phyloP scores from a whole-genome alignment of 805 yeast genomes.

The Schwanniomyces pseudopolymorphus region DNA sequence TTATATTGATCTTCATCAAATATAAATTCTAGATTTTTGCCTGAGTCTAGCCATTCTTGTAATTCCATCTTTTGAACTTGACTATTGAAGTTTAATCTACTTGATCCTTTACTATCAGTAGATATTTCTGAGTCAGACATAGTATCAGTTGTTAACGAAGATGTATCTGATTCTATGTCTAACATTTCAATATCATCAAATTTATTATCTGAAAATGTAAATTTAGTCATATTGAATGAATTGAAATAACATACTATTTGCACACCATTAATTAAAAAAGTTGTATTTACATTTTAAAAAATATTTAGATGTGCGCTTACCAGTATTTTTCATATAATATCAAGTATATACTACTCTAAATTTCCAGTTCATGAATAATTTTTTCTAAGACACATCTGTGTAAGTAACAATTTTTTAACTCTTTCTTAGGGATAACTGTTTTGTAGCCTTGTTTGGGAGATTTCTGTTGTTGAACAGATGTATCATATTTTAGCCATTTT shows the following conservation, averaged over 20 bases:
- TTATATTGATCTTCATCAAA: slow-evolving; percentile 43
- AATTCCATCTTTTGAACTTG: slow-evolving; percentile 31
- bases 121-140: slow-evolving; percentile 16
- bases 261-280: neutral
- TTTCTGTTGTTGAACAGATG: neutral
- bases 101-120: slow-evolving; percentile 1
- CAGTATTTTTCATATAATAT: neutral
- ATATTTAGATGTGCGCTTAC: neutral
- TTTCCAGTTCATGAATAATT: slow-evolving; percentile 10
- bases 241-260: neutral
- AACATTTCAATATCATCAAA: slow-evolving; percentile 45
- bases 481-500: slow-evolving; percentile 14
- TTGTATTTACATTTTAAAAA: neutral
- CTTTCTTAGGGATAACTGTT: neutral
- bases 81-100: neutral
- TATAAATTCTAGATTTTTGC: slow-evolving; percentile 35
- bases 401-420: slow-evolving; percentile 12
- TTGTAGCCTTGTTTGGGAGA: neutral
- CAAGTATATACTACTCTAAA: neutral
- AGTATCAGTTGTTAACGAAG: slow-evolving; percentile 28
- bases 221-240: slow-evolving; percentile 4
- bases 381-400: slow-evolving; percentile 12
- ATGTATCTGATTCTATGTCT: slow-evolving; percentile 39
- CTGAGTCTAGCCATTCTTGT: slow-evolving; percentile 46
- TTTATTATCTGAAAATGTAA: slow-evolving; percentile 11